Evolutionary conservation across 176 grass and related monocot species (phyloP).

Genomic region (sorghum (Sorghum bicolor)): Sorghum_bicolor_NCBIv3 NC_012879.2:646001-646500

Average conservation of each 20-base stretch:
- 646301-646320: slow-evolving; percentile 18
- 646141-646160: neutral
- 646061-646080: neutral
- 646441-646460: neutral
- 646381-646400: neutral
- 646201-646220: neutral
- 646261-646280: slow-evolving; percentile 5
- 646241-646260: neutral
- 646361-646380: neutral
- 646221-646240: neutral
- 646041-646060: too few species aligned
- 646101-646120: neutral
- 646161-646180: neutral
- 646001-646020: neutral
- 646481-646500: neutral
- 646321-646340: neutral
- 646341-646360: neutral
- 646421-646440: slow-evolving; percentile 1
- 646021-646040: slow-evolving; percentile 39
- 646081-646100: neutral
- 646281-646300: neutral
- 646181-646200: neutral
- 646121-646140: neutral
- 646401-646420: neutral
- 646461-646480: neutral